Conservation (phyloP, 495 filamentous ascomycete species). For the Aspergillus steynii region DNA sequence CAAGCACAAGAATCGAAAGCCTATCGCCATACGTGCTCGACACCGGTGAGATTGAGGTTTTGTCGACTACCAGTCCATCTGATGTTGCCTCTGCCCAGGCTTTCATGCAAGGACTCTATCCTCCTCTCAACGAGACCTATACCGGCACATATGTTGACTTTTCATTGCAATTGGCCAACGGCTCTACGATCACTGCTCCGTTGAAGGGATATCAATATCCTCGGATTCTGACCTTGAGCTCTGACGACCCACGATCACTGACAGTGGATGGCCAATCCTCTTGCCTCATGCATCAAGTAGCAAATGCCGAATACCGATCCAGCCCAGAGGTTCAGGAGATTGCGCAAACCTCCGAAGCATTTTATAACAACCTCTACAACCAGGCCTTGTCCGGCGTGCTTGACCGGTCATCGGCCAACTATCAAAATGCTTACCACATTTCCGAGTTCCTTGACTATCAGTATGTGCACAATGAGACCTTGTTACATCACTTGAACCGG, state of each 20-base stretch:
- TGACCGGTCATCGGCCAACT: slow-evolving; percentile 44
- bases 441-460: slow-evolving; percentile 77
- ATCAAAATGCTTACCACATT: slow-evolving; percentile 59
- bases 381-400: slow-evolving; percentile 36
- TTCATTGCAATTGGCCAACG: slow-evolving; percentile 56
- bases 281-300: slow-evolving; percentile 49
- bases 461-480: slow-evolving; percentile 65
- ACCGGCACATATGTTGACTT: slow-evolving; percentile 39
- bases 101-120: slow-evolving; percentile 83
- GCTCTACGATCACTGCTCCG: slow-evolving; percentile 55
- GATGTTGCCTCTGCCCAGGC: slow-evolving; percentile 63
- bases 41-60: slow-evolving; percentile 46
- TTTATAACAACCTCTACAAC: slow-evolving; percentile 53
- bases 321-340: slow-evolving; percentile 40
- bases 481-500: slow-evolving; percentile 53
- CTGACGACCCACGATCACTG: slow-evolving; percentile 54
- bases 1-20: slow-evolving; percentile 38
- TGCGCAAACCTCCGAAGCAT: slow-evolving; percentile 36
- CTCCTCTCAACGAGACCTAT: slow-evolving; percentile 53
- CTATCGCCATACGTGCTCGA: slow-evolving; percentile 47
- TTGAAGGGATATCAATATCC: slow-evolving; percentile 76
- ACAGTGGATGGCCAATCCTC: slow-evolving; percentile 59
- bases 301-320: slow-evolving; percentile 36
- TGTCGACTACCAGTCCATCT: slow-evolving; percentile 49
- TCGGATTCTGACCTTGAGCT: slow-evolving; percentile 52